Base-by-base conservation (phyloP, 2,329 filamentous ascomycete species). In the Penicillium janthinellum region DNA sequence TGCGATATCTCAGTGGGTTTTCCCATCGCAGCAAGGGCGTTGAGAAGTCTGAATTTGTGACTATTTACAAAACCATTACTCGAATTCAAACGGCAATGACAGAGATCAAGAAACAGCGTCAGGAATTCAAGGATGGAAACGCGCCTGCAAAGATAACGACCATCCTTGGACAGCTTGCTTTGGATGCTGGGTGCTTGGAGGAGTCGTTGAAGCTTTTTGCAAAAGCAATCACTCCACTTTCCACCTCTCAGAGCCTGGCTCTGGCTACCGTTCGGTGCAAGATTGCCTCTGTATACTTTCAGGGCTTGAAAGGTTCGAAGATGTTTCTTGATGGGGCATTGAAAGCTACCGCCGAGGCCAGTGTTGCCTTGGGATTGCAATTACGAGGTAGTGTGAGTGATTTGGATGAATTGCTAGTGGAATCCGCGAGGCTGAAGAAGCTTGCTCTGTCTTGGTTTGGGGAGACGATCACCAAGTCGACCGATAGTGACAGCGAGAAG, bases 381-480 rank as follows among this genome's bases (percentile, higher is more conserved):
- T 59, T 79, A 10, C 75, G 74, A 60, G 79, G 78, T 4, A 79
- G 70, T 31, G 58, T 71, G 10, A 68, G 64, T 42, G 78, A 80
- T 37, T 60, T 81, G n/a, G 79, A 81, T 58, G 78, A 80, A 37
- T 65, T 81, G 5, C 64, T 81, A 14, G 68, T 80, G 45, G 77
- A 78, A 63, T 70, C 77, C 25, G 75, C 77, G 4, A 77, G 73
- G 59, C 66, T 81, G 37, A 79, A 79, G 58, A 81, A 79, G 58
- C 53, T 73, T 31, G 67, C 77, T 4, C 77, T 79, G 69, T 68
- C 68, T 44, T 73, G 70, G 66, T 70, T 76, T 58, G 74, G 74
- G 1, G 71, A 75, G 12, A 54, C 62, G 7, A 63, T 76, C 14
- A 61, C 65, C 14, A 74, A 70, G 22, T 39, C 34, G 1, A 28